Evolutionary conservation across 352 stramenopile genomes (phyloP), one percentile per base, ranked within the genome.

Genomic region (Phytopythium vexans): DNA sequence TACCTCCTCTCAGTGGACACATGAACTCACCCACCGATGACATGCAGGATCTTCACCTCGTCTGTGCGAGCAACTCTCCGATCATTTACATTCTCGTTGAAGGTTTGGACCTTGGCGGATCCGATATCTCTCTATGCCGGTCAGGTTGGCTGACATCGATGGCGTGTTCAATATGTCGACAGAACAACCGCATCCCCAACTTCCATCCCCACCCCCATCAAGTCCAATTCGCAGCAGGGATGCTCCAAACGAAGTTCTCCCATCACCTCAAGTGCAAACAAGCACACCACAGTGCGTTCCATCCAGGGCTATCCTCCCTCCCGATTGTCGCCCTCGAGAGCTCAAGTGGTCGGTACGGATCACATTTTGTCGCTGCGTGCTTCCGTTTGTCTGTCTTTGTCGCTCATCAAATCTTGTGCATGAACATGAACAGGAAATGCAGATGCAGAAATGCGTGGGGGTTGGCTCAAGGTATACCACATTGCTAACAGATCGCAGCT

Each of bases 401-500:
- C 8, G 31, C 31, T 27, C 39, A 21, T n/a, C 39, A 9, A 42
- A 42, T 46, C n/a, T 3, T 46, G 7, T 49, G 10, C 44, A 77
- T 41, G 71, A 82, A 8, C n/a, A 6, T 46, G 7, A 38, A 6
- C 44, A 77, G 45, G 71, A 82, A 8, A 62, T 82, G 15, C 61
- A 45, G 6, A 68, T 73, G 41, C 58, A 66, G 37, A 82, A 86
- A 37, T 72, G 74, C n/a, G 68, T 91, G 55, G 80, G 78, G 16
- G 72, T 70, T 41, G 83, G 80, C 9, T 89, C 80, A 21, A 93
- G 80, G 77, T 92, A 54, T 27, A 27, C 21, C 21, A 27, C 21
- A 27, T 27, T 27, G 21, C 21, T 27, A 27, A 27, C 21, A 27
- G 21, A 27, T 27, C 21, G 21, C 21, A 27, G 21, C 21, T 27